Percentiles rank a stretch among this genome's conserved stretches.
phyloP scores from a whole-genome alignment of 257 asterid genomes.

The Solanum chaucha region DNA sequence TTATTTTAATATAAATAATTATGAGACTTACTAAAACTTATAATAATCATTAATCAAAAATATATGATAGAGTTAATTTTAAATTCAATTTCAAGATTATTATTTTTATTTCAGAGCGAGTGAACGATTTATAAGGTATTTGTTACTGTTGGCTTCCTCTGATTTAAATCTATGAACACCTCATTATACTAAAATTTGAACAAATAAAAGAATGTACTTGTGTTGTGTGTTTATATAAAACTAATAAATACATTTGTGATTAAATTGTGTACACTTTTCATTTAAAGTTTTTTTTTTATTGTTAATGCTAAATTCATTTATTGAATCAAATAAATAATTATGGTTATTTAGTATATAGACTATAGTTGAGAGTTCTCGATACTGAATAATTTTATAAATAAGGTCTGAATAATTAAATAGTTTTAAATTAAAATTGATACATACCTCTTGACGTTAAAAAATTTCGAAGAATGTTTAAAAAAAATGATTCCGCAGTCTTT shows the following conservation, averaged over 20 bases:
- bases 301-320: not conserved
- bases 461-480: not conserved
- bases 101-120: no score
- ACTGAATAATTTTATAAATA: not conserved
- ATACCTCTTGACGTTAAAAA: not conserved
- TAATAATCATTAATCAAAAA: no score
- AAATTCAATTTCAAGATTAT: not conserved
- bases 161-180: not conserved
- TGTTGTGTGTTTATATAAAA: not conserved
- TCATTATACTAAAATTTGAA: not conserved
- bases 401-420: not conserved
- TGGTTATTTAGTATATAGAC: not conserved
- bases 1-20: not conserved
- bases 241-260: not conserved
- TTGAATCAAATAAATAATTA: not conserved
- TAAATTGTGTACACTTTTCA: not conserved
- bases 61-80: not conserved
- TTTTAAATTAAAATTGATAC: not conserved
- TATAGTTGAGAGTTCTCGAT: not conserved
- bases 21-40: no score
- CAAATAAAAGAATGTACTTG: not conserved
- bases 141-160: not conserved
- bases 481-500: not conserved
- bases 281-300: not conserved
- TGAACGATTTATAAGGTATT: not conserved